Evolutionary conservation across 257 asterid species (phyloP), one percentile per base, ranked within the genome.

Genomic region (Leptodermis oblonga): DNA sequence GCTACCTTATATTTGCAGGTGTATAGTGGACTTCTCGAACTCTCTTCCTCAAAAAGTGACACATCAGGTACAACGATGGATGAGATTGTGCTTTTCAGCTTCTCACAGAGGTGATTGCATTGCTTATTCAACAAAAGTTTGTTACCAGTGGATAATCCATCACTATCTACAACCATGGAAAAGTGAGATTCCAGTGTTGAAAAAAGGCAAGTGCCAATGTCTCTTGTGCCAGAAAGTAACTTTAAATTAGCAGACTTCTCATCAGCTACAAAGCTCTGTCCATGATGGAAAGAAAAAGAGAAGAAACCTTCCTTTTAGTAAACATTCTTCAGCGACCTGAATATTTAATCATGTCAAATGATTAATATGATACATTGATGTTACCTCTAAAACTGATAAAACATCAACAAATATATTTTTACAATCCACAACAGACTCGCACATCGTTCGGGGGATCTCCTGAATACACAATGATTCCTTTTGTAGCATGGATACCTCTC

Each of bases 1-100:
- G 92, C 95, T 90, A 93, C 99, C 97, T 90, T 90, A 80, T 73
- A 33, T 72, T 85, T 81, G 86, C 80, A 70, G 84, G 79, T 42
- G 80, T 25, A 11, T 60, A 36, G 62, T 51, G 74, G 72, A 74
- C 76, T 80, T 55, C 72, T 69, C 55, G 66, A 60, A 60, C 49
- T 49, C 18, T 78, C 83, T 59, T 74, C 80, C 36, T 73, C 70
- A 23, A 34, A n/a, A 25, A 63, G 65, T 74, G 84, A 72, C 61
- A 71, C 81, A 73, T 82, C 85, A 65, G 81, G 64, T 58, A 82
- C 67, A 54, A 78, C 82, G 77, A 86, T 76, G 33, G 81, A 83
- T 37, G 94, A 79, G 59, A 87, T 79, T 68, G 87, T 80, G 70
- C 79, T 77, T 37, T 77, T 85, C 86, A 89, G 73, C 78, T 82